Evolutionary conservation across 805 yeast species (phyloP), one percentile per base, ranked within the genome.

Genomic region (Starmerella potacharoeniae): DNA sequence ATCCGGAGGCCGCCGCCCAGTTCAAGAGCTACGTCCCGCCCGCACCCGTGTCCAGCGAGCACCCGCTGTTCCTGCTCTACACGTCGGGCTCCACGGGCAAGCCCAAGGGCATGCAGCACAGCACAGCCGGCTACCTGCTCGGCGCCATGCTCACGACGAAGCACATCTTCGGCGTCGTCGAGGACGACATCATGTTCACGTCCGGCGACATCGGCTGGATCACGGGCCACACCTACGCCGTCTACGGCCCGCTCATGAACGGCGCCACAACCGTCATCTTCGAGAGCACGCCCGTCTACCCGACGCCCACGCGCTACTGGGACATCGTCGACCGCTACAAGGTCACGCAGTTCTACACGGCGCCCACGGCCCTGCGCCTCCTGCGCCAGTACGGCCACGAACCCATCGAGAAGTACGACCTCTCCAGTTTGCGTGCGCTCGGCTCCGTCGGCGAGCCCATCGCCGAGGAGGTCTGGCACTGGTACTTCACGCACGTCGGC

Each of bases 131-230:
- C 60, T 93, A 88, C 73, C 77, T 93, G 62, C 75, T 93, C 62
- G 96, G 96, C 58, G 96, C 97, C 31, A 81, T 88, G 54, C 75
- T 90, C 69, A 86, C 97, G 52, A 86, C 96, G 49, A 86, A 83
- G 73, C 91, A 90, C 72, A 89, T 89, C 48, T 91, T 93, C 70
- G 97, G 95, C 70, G 82, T 93, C 49, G 96, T 88, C 68, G 82
- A 82, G 57, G 85, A 84, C 59, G 97, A 93, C 71, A 77, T 85
- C 45, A 72, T 91, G 58, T 91, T 93, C 76, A 91, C 97, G 43
- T 97, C 97, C 41, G 97, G 97, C 68, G 97, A 93, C 69, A 88
- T 93, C 55, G 97, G 98, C 68, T 93, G 98, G 97, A 93, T 93
- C 69, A 93, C 98, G 16, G 97, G 97, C 63, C 98, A 93, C 72